A percentile compares a stretch with the other conserved stretches of the same genome.
Conservation (phyloP, 2,329 filamentous ascomycete genomes). For the Aulographum hederae region DNA sequence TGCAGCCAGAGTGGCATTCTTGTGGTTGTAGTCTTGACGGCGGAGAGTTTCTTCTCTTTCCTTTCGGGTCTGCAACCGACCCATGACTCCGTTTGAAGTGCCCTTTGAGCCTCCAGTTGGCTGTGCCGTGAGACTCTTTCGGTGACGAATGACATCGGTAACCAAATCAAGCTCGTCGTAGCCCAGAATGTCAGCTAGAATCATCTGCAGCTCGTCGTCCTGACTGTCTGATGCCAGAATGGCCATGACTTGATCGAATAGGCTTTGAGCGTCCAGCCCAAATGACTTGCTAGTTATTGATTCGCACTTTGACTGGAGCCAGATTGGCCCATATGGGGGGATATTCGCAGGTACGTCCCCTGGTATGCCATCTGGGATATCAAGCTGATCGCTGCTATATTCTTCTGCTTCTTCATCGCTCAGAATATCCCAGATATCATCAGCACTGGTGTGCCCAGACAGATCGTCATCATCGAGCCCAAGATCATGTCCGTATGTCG, state of each 20-base stretch:
- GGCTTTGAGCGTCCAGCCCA: conserved; percentile 48
- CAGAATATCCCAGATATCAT: conserved; percentile 89
- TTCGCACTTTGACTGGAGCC: conserved; percentile 54
- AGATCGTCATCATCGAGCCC: conserved; percentile 48
- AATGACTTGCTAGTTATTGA: conserved; percentile 45
- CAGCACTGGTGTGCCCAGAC: conserved; percentile 40
- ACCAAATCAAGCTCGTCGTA: conserved; percentile 90
- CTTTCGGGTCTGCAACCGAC: conserved; percentile 50
- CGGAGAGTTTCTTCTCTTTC: conserved; percentile 66
- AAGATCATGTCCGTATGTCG: conserved; percentile 37
- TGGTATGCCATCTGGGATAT: too few relatives aligned
- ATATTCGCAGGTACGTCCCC: conserved; percentile 15
- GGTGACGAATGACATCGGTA: conserved; percentile 69
- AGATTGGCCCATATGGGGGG: conserved; percentile 36
- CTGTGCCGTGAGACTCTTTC: conserved; percentile 37
- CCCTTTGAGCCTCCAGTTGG: conserved; percentile 13
- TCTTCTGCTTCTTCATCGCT: conserved; percentile 53
- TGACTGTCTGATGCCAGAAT: conserved; percentile 49
- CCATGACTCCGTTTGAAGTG: conserved; percentile 29
- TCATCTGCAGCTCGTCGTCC: conserved; percentile 81
- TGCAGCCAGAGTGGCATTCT: conserved; percentile 51
- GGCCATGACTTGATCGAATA: conserved; percentile 61
- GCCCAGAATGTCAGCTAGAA: conserved; percentile 74
- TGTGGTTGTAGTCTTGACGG: conserved; percentile 65
- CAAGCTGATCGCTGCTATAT: conserved; percentile 45